phyloP scores from a whole-genome alignment of 2,329 filamentous ascomycete genomes.

The Beauveria sp. region DNA sequence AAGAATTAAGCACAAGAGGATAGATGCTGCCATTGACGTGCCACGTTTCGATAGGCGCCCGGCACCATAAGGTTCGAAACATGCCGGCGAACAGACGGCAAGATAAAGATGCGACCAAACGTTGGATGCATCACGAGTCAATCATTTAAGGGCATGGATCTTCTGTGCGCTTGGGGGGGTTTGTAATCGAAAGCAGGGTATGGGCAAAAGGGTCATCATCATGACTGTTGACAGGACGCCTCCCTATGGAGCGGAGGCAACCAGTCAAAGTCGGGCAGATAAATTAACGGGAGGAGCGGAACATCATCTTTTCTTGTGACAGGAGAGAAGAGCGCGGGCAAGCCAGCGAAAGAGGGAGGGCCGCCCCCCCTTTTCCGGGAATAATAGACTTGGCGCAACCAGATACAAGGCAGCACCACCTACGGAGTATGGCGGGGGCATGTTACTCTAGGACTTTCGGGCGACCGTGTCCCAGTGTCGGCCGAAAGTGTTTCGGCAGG shows the following conservation, averaged over 20 bases:
- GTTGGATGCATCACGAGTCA: background rate
- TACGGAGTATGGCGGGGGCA: background rate
- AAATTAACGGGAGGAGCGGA: conserved; percentile 2
- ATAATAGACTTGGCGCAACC: conserved; percentile 4
- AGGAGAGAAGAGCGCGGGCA: background rate
- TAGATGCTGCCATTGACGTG: background rate
- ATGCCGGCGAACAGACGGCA: background rate
- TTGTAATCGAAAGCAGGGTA: background rate
- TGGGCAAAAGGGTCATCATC: background rate
- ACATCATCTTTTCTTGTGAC: background rate
- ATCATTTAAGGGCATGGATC: too few species aligned
- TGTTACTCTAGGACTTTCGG: background rate
- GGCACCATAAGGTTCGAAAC: background rate
- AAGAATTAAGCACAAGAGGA: conserved; percentile 1
- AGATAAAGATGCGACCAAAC: background rate
- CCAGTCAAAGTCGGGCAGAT: background rate
- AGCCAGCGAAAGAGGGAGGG: background rate
- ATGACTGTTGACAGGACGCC: background rate
- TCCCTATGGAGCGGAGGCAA: background rate
- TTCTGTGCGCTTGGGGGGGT: background rate
- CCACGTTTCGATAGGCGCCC: background rate
- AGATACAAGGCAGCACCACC: conserved; percentile 4
- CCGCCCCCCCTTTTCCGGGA: background rate
- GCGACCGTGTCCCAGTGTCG: background rate
- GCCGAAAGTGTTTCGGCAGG: background rate